Evolutionary conservation across 2,329 filamentous ascomycete genomes (phyloP).

Genomic region (Fusarium sublunatum): DNA sequence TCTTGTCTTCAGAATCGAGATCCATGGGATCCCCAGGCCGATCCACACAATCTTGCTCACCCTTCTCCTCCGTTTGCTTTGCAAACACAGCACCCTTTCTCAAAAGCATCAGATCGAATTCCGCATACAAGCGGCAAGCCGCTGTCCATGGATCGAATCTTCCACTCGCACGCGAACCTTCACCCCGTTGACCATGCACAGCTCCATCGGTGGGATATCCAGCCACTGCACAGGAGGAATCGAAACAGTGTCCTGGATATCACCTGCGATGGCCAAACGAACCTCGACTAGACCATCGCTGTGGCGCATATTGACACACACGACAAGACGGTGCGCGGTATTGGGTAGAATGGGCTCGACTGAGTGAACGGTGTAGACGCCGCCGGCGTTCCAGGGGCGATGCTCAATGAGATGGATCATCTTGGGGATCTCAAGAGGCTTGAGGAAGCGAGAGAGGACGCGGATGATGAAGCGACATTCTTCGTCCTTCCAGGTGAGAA

Average conservation of each 20-base stretch:
- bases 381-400: background rate
- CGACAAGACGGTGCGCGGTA: background rate
- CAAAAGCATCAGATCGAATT: background rate
- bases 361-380: slow-evolving; percentile 4
- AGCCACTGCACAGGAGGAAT: background rate
- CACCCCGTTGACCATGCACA: background rate
- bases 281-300: background rate
- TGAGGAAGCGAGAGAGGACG: background rate
- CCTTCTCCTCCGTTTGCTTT: background rate
- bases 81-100: background rate
- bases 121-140: slow-evolving; percentile 7
- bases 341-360: slow-evolving; percentile 8
- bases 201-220: background rate
- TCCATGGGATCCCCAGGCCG: background rate
- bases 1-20: background rate
- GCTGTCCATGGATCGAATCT: slow-evolving; percentile 10
- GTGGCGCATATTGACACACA: background rate
- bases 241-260: background rate
- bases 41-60: fast-evolving
- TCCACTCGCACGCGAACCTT: background rate
- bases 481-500: slow-evolving; percentile 1
- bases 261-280: background rate
- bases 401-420: slow-evolving; percentile 1
- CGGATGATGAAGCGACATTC: background rate
- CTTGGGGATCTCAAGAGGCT: background rate